Percentiles rank a stretch among this genome's conserved stretches.
Evolutionary conservation across 2,329 filamentous ascomycete species (phyloP).

Genomic region (Diaporthe aspalathi): DNA sequence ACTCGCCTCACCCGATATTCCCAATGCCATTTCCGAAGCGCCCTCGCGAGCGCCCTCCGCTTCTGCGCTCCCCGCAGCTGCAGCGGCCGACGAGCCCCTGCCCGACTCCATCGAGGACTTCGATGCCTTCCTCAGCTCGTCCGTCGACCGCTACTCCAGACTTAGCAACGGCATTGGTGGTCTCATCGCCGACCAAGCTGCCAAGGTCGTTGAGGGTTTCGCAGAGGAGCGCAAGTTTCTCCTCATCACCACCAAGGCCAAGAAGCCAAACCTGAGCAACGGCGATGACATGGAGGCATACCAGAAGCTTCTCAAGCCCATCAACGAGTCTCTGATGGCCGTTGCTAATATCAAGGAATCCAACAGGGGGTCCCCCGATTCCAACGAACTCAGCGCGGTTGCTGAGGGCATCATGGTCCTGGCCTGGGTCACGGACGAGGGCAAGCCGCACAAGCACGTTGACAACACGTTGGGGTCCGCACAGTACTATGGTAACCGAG

Average conservation of each 20-base stretch:
- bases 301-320: conserved; percentile 84
- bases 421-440: conserved; percentile 89
- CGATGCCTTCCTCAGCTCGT: conserved; percentile 78
- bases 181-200: conserved; percentile 80
- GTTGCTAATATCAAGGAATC: conserved; percentile 85
- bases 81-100: conserved; percentile 64
- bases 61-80: neutral
- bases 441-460: conserved; percentile 86
- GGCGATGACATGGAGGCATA: conserved; percentile 71
- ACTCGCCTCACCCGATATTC: conserved; percentile 49
- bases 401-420: conserved; percentile 90
- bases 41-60: conserved; percentile 54
- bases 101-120: conserved; percentile 89
- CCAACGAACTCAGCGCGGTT: conserved; percentile 87
- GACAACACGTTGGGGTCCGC: conserved; percentile 85
- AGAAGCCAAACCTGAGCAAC: conserved; percentile 80
- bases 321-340: conserved; percentile 83
- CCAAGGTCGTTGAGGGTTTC: conserved; percentile 73
- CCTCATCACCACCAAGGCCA: conserved; percentile 87
- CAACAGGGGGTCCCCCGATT: conserved; percentile 79
- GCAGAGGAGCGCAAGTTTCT: conserved; percentile 88
- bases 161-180: conserved; percentile 83
- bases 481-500: conserved; percentile 94
- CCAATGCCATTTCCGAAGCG: conserved; percentile 48
- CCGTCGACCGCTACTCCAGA: conserved; percentile 82